Evolutionary conservation across 1,284 basidiomycete species (phyloP).

Genomic region (Neolentinus lepideus): DNA sequence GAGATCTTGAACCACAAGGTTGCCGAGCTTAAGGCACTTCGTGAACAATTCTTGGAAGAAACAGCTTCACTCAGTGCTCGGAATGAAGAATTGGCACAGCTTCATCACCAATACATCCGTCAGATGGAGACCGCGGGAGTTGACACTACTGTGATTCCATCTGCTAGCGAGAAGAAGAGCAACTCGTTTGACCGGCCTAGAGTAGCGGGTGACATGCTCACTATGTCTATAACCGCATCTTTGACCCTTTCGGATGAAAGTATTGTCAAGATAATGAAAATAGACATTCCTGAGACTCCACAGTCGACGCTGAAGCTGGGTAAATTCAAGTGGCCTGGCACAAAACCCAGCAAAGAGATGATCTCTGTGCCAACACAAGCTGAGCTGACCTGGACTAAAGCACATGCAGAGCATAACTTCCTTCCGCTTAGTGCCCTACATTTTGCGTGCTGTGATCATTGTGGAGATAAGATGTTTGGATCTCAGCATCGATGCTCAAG

Average conservation of each 20-base stretch:
- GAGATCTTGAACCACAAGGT: slow-evolving; percentile 81
- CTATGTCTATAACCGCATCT: slow-evolving; percentile 9
- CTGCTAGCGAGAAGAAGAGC: slow-evolving; percentile 22
- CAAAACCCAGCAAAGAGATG: slow-evolving; percentile 23
- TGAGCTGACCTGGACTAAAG: slow-evolving; percentile 31
- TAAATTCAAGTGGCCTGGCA: slow-evolving; percentile 65
- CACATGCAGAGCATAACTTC: slow-evolving; percentile 72
- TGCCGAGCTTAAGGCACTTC: slow-evolving; percentile 78
- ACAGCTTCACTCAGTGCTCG: slow-evolving; percentile 84
- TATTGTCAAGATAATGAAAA: slow-evolving; percentile 22
- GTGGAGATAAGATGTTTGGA: slow-evolving; percentile 98
- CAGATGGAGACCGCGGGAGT: slow-evolving; percentile 52
- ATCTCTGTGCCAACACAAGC: background rate
- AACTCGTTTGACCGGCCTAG: slow-evolving; percentile 26
- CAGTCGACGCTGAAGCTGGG: slow-evolving; percentile 32
- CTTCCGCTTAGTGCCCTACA: slow-evolving; percentile 86
- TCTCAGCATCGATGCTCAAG: slow-evolving; percentile 85
- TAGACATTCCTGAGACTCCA: slow-evolving; percentile 22
- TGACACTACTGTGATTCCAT: slow-evolving; percentile 17
- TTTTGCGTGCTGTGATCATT: slow-evolving; percentile 90
- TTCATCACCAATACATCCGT: slow-evolving; percentile 74
- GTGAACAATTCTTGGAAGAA: slow-evolving; percentile 87
- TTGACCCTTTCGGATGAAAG: slow-evolving; percentile 21
- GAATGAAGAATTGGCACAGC: slow-evolving; percentile 88
- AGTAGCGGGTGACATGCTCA: slow-evolving; percentile 18